Evolutionary conservation across 768 basidiomycete species (phyloP).

Genomic region (Fomitopsis serialis): DNA sequence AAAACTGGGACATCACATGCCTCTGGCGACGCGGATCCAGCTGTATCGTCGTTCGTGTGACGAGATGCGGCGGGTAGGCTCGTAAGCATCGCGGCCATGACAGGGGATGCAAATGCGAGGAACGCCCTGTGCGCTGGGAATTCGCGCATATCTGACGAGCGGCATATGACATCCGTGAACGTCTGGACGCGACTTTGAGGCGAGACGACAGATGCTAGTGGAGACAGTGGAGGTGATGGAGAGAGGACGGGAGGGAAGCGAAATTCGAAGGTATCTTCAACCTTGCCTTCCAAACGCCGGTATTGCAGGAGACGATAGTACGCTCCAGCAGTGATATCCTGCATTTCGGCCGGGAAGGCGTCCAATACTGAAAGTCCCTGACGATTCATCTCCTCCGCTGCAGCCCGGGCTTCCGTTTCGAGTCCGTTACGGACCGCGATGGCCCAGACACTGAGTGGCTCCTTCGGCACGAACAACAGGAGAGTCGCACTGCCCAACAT

Average conservation of each 20-base stretch:
- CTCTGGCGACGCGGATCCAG: too few species aligned
- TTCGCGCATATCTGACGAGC: constrained; percentile 43
- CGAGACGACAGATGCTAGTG: too few species aligned
- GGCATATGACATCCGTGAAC: constrained; percentile 41
- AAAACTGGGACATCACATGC: too few species aligned
- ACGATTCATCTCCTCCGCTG: not conserved
- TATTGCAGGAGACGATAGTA: not conserved
- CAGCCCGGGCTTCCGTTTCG: not conserved
- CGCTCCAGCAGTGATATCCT: not conserved
- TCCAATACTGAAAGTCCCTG: too few species aligned
- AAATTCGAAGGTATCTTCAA: too few species aligned
- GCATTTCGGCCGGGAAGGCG: not conserved
- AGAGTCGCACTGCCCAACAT: not conserved
- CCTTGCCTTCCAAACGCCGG: not conserved
- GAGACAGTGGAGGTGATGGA: too few species aligned
- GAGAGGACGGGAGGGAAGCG: too few species aligned
- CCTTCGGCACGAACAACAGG: not conserved
- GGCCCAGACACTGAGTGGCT: constrained; percentile 1
- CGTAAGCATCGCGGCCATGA: too few species aligned
- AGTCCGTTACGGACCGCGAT: not conserved
- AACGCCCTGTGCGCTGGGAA: constrained; percentile 30
- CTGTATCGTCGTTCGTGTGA: constrained; percentile 5
- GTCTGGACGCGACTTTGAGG: not conserved
- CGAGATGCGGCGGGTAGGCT: too few species aligned
- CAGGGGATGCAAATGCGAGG: constrained; percentile 28